Conservation (phyloP, 225 moss, liverwort and hornwort species). For the Pseudoscleropodium purum region DNA sequence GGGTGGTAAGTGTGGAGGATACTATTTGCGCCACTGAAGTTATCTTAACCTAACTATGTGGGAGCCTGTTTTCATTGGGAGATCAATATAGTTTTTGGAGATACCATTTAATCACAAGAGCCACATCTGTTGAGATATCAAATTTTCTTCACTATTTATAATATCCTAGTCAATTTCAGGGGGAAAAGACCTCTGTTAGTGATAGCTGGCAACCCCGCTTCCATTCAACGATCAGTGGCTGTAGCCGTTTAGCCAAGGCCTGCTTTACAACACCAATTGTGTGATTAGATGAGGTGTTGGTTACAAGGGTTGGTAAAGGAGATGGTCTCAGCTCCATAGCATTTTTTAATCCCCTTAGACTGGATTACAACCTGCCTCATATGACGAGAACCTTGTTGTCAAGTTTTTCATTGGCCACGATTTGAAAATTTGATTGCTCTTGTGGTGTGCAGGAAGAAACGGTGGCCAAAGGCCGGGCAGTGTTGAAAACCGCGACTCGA, state of each 20-base stretch:
- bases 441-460: conserved; percentile 42
- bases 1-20: background rate
- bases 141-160: background rate
- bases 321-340: background rate
- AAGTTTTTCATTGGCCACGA: background rate
- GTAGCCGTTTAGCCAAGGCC: background rate
- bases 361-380: background rate
- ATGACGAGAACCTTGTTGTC: background rate
- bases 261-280: background rate
- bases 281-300: background rate
- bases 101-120: background rate
- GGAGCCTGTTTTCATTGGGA: background rate
- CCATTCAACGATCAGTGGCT: background rate
- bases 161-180: background rate
- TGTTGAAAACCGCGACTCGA: conserved; percentile 57
- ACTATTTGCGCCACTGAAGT: background rate
- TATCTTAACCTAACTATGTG: background rate
- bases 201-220: background rate
- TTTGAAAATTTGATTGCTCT: background rate
- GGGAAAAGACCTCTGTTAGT: too few species aligned
- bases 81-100: background rate
- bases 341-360: background rate
- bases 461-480: conserved; percentile 57
- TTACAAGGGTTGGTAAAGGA: background rate
- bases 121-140: background rate